A percentile compares a stretch with the other conserved stretches of the same genome.
These are phyloP conservation scores for Ophiostoma tasmaniense DNA, from an alignment of 2,329 filamentous ascomycete genomes.

Conservation along the genomic window DNA sequence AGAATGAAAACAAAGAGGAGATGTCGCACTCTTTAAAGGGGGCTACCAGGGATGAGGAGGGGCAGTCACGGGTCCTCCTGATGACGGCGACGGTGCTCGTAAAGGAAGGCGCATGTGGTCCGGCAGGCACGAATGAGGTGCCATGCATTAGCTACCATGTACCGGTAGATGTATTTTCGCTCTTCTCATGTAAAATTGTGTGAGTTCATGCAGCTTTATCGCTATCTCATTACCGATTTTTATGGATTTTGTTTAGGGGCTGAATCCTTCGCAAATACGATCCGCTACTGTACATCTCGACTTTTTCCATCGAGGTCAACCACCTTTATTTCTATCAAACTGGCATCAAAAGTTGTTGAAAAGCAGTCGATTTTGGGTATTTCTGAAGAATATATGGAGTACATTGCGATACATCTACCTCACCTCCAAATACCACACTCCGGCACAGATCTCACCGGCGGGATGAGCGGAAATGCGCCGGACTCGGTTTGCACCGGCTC, in stretches of 20 bases:
- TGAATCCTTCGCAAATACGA: too few species aligned
- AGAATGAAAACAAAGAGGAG: not conserved
- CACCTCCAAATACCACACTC: not conserved
- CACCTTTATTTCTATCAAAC: not conserved
- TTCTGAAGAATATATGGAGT: not conserved
- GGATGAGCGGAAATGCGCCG: not conserved
- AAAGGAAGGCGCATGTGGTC: not conserved
- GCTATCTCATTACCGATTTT: not conserved
- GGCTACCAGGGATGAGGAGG: not conserved
- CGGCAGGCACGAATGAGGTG: not conserved
- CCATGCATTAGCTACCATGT: not conserved
- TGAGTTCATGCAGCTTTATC: not conserved
- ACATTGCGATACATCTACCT: not conserved
- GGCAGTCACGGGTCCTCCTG: not conserved
- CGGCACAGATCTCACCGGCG: not conserved
- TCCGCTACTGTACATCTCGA: not conserved
- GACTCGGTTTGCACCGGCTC: not conserved
- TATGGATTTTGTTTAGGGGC: not conserved
- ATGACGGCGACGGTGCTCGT: not conserved
- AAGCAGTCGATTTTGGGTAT: not conserved
- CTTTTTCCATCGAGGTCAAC: not conserved
- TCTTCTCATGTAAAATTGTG: not conserved
- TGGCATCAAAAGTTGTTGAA: not conserved
- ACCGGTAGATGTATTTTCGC: not conserved
- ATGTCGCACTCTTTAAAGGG: not conserved